Evolutionary conservation across 768 basidiomycete genomes (phyloP), one percentile per base, ranked within the genome.

Genomic region (Boletus huronensis): DNA sequence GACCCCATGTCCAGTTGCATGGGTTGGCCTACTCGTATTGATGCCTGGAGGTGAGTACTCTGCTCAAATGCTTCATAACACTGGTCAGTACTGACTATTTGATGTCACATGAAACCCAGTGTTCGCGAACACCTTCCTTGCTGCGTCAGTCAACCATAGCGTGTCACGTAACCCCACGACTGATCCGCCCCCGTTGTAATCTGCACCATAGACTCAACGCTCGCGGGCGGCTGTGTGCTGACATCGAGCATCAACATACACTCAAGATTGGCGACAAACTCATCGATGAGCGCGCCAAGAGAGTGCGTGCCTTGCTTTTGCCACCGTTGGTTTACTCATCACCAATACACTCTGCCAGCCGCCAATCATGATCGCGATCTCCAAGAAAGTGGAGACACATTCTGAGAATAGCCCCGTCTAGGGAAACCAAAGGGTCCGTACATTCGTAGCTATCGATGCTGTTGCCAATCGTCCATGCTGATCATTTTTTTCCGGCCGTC

Each of bases 1-100:
- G 11, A 11, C 10, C 10, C 0, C 25, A 2, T 26, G 13, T 6
- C 6, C 25, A 64, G 64, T 54, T 32, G 52, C 50, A 11, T 65
- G 64, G 64, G 41, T 63, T 17, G 45, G 53, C 23, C 29, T 66
- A 4, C 11, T 63, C 17, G 50, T 54, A 4, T n/a, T 23, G 34
- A 60, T 58, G 58, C 64, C 64, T 7, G 64, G 64, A 50, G 61
- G 64, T 51, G 43, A 51, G 60, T 31, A 21, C 23, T 13, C 11
- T 32, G 4, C 10, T 34, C 4, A 0, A 25, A 23, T 2, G 8
- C 2, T 10, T 23, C 6, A 29, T 10, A 7, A 4, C 6, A 8
- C 7, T 11, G 1, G 9, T n/a, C n/a, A n/a, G 17, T 8, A 16
- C 19, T 49, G 13, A 63, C 19, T 4, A 28, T 35, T 21, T 25